Evolutionary conservation across 768 basidiomycete species (phyloP), one percentile per base, ranked within the genome.

Genomic region (Clavulina sp.): DNA sequence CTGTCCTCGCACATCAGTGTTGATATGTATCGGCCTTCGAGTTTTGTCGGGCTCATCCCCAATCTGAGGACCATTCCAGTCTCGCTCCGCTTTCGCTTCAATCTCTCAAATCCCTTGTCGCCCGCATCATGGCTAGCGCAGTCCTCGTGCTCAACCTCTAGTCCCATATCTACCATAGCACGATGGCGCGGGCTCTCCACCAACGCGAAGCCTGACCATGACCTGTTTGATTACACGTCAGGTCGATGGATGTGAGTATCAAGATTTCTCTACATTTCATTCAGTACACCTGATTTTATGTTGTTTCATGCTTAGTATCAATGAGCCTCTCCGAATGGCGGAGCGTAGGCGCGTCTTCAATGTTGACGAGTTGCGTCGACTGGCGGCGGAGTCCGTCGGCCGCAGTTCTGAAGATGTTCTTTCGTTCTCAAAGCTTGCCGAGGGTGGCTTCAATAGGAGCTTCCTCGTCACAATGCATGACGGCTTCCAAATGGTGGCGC

Each of bases 341-440:
- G 72, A 76, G 63, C 72, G 69, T 50, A 70, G 59, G 49, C 64
- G 32, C 51, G 62, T 56, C 13, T 73, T 73, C 63, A 50, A 73
- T 44, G 65, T 68, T 65, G 60, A 64, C 5, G 68, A 51, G 60
- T 66, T 71, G n/a, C 29, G 62, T 66, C 66, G 63, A 62, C 68
- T 74, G 60, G 68, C 70, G 53, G 71, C 70, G 4, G n/a, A 68
- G 62, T 67, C 71, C 28, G 64, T 72, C 16, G 44, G 53, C 57
- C 65, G 63, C 5, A 68, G 56, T 57, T 59, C 62, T 62, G 55
- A 55, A 13, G 68, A 73, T 61, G 53, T 74, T 60, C 61, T 60
- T 58, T 46, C 28, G 54, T 33, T 72, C 0, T 4, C 1, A 52
- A 74, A 72, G 57, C 70, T 74, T 32, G 70, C 63, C 48, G 73